A percentile compares a stretch with the other conserved stretches of the same genome.
phyloP scores from a whole-genome alignment of 192 early-diverging fungal species.

The Umbelopsis ramanniana region DNA sequence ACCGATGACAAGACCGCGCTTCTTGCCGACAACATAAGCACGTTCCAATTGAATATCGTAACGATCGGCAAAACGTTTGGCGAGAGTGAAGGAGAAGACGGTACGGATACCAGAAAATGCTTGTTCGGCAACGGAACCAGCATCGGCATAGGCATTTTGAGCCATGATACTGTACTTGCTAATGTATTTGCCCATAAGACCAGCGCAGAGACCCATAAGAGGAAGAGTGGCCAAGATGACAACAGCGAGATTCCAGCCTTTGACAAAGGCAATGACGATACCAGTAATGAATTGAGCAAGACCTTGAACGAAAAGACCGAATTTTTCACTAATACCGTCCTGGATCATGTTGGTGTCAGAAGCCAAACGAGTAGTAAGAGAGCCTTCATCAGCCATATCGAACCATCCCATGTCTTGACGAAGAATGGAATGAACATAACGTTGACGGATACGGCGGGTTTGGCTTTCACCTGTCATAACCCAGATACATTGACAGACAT shows the following conservation, averaged over 20 bases:
- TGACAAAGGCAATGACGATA: constrained; percentile 77
- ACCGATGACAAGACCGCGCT: constrained; percentile 64
- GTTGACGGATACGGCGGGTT: constrained; percentile 72
- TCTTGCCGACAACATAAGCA: constrained; percentile 68
- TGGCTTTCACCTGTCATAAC: constrained; percentile 55
- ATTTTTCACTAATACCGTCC: constrained; percentile 88
- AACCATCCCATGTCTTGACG: constrained; percentile 90
- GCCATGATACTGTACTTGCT: constrained; percentile 51
- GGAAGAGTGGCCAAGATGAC: constrained; percentile 82
- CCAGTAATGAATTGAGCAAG: constrained; percentile 72
- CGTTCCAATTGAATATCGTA: constrained; percentile 65
- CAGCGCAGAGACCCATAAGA: constrained; percentile 56
- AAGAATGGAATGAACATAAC: constrained; percentile 77
- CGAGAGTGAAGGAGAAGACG: constrained; percentile 83
- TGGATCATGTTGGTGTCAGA: constrained; percentile 85
- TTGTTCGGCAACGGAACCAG: constrained; percentile 87
- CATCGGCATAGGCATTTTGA: constrained; percentile 75
- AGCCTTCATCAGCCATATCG: constrained; percentile 76
- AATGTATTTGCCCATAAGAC: constrained; percentile 48
- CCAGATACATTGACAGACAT: constrained; percentile 62
- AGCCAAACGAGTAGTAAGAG: constrained; percentile 86
- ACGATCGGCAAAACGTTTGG: constrained; percentile 67
- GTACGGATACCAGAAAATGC: constrained; percentile 84
- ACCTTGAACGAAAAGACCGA: constrained; percentile 70
- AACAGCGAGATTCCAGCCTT: constrained; percentile 81